Base-by-base conservation (phyloP, 768 basidiomycete genomes). In the Auriscalpium vulgare region DNA sequence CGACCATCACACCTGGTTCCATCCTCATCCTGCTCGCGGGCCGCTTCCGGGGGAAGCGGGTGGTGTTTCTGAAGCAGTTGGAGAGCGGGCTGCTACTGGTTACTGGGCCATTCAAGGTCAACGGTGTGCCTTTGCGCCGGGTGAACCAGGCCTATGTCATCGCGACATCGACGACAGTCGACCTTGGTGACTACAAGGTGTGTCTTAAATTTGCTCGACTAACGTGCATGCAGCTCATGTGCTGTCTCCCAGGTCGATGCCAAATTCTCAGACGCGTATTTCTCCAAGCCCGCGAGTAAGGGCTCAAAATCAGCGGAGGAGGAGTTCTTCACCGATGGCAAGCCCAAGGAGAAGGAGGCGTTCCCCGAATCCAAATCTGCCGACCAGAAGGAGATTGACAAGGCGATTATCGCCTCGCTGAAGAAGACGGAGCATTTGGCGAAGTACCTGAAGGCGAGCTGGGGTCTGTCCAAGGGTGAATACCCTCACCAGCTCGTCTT, bases 81-180 rank as follows among this genome's bases (percentile, higher is more conserved):
- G 81, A 82, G 65, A 88, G 88, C 60, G 97, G 97, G 54, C 74
- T 99, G 68, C 75, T 99, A 67, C 79, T 99, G 74, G 93, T 99
- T 66, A 93, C 95, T 40, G 97, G 97, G 55, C 97, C 97, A 49
- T 97, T 84, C 84, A 95, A 93, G 82, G 72, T 98, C 72, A 99
- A 99, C 75, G 97, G 97, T 71, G 95, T 99, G 47, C 97, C 97
- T 65, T 81, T 99, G 71, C 83, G 95, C 72, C 85, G 97, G 72
- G 94, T 99, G 58, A 95, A 94, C 79, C 95, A 97, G 78, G 93
- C 97, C 54, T 99, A 99, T 71, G 93, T 95, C 60, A 98, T 99
- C 68, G 92, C 95, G 56, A 99, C 97, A 57, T 94, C 94, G 55
- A 97, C 97, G 64, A 92, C 87, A 75, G 74, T 98, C 63, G 89